Base-by-base conservation (phyloP, 2,329 filamentous ascomycete genomes). In the Trichoderma breve region DNA sequence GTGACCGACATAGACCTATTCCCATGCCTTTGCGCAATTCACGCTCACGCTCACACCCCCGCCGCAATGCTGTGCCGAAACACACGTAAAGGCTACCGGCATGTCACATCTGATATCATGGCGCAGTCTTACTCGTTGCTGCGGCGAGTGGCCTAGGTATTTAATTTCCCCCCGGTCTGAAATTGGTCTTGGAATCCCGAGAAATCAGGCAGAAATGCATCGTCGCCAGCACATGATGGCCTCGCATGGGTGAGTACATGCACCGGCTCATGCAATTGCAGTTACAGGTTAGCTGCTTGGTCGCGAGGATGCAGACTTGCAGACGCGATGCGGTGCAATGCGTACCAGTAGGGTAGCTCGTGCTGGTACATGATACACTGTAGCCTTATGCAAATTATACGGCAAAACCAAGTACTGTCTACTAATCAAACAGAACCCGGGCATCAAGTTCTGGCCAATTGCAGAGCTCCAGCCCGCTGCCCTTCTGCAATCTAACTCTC, bases 151-250 rank as follows among this genome's bases (percentile, higher is more conserved):
- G 7, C 39, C 39, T 43, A 7, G 14, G 28, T 21, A 12, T 14
- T 53, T 3, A 14, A 14, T 43, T n/a, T n/a, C 24, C 18, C 55
- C 39, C 30, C 24, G 43, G 21, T 30, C 51, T 43, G 55, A 34
- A 47, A 30, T 18, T n/a, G 57, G 26, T 12, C n/a, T 30, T 34
- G 26, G 18, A 21, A 58, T 30, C 26, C 55, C 55, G 28, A 58
- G 32, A 34, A 21, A 12, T 70, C 60, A 43, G 68, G 60, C 68
- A 70, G 68, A 64, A 39, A 57, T 64, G 68, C 68, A 64, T 70
- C 32, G n/a, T 51, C 21, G 21, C 57, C 21, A 39, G 30, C 57
- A 36, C 15, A 36, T 61, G 36, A 34, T 51, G 57, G 58, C 30
- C 32, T 61, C 32, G 30, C 58, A 61, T 39, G 58, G 58, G 28